A percentile compares a stretch with the other conserved stretches of the same genome.
Conservation (phyloP, 805 yeast genomes). For the Saccharomyces paradoxus region DNA sequence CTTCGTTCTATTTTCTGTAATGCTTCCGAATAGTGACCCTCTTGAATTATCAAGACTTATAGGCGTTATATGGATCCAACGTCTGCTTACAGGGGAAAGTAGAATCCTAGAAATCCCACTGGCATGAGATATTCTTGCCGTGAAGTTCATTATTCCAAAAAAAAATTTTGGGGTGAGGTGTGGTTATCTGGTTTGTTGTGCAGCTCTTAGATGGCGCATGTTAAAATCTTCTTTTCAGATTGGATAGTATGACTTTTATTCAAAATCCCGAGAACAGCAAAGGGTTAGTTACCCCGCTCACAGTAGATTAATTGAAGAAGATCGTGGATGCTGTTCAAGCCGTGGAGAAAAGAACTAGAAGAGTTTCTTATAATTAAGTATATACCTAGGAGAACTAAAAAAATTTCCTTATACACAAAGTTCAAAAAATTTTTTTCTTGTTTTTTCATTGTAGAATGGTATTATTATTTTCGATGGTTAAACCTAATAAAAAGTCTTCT, state of each 20-base stretch:
- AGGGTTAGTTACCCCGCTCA: not conserved
- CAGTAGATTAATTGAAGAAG: not conserved
- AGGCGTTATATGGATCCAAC: not conserved
- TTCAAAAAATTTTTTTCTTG: no score
- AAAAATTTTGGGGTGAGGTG: not conserved
- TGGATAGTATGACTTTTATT: not conserved
- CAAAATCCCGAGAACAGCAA: not conserved
- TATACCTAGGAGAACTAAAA: not conserved
- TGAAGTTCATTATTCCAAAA: not conserved
- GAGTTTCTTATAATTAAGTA: not conserved
- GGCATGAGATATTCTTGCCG: not conserved
- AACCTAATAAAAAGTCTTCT: not conserved
- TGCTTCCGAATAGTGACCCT: constrained; percentile 19
- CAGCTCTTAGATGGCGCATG: not conserved
- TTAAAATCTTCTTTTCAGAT: not conserved
- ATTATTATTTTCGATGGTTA: not conserved
- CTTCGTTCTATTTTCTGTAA: constrained; percentile 11
- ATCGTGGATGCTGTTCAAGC: not conserved
- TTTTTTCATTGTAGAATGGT: not conserved
- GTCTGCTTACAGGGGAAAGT: not conserved
- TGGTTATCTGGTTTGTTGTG: not conserved
- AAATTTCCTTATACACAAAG: not conserved
- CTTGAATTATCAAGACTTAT: not conserved
- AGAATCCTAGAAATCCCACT: not conserved
- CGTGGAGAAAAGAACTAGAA: not conserved